phyloP scores from a whole-genome alignment of 352 stramenopile genomes.

The Phytophthora aleatoria region DNA sequence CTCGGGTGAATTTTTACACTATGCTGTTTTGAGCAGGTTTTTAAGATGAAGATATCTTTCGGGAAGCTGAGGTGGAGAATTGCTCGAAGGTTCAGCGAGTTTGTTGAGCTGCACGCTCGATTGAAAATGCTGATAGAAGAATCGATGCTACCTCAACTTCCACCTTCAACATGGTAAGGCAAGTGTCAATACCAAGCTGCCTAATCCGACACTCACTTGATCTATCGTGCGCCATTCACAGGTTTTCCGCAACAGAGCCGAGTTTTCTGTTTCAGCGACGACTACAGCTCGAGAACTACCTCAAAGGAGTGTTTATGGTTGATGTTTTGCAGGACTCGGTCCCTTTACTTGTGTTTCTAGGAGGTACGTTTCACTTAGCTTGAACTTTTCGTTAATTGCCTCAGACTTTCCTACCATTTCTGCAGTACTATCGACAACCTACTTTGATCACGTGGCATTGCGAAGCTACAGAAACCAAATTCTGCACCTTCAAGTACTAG shows the following conservation, averaged over 20 bases:
- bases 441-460: slow-evolving; percentile 37
- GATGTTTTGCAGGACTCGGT: slow-evolving; percentile 43
- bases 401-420: background rate
- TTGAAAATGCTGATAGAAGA: slow-evolving; percentile 17
- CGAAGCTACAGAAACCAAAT: slow-evolving; percentile 45
- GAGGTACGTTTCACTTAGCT: slow-evolving; percentile 33
- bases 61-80: slow-evolving; percentile 51
- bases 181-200: background rate
- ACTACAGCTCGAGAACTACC: slow-evolving; percentile 49
- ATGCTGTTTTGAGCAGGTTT: slow-evolving; percentile 33
- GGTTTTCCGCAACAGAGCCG: slow-evolving; percentile 41
- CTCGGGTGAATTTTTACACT: background rate
- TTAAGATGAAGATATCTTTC: slow-evolving; percentile 46
- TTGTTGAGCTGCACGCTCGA: slow-evolving; percentile 41
- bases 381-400: background rate
- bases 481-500: slow-evolving; percentile 63
- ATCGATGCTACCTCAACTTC: slow-evolving; percentile 34
- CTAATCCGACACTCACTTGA: background rate
- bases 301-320: slow-evolving; percentile 53
- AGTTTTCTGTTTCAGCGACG: slow-evolving; percentile 46
- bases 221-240: slow-evolving; percentile 2
- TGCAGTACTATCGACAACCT: slow-evolving; percentile 39
- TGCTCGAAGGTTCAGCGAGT: slow-evolving; percentile 49
- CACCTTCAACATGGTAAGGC: slow-evolving; percentile 47
- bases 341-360: slow-evolving; percentile 58